Evolutionary conservation across 331 rosid species (phyloP), one percentile per base, ranked within the genome.

Genomic region (Malus hybrid): DNA sequence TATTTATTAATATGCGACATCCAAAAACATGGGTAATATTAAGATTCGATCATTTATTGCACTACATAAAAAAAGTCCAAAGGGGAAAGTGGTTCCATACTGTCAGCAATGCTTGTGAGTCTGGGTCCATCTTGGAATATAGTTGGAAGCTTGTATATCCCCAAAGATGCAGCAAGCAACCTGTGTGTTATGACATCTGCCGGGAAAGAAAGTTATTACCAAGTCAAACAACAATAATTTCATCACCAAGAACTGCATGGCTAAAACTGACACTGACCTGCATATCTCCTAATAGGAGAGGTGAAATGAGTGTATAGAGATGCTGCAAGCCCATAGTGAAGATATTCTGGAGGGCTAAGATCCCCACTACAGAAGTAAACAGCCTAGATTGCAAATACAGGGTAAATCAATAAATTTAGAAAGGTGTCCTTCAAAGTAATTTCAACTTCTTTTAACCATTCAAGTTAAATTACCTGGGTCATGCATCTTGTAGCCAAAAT

Each of bases 301-400:
- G 99, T 95, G 86, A 95, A 95, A 84, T 95, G 99, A 56, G 99
- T 95, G 84, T 95, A 95, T 8, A 95, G 64, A 76, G 90, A 86
- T 7, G 99, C 83, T 73, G 99, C 97, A 81, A 95, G 99, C 83
- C 99, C 99, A 74, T 92, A 95, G 82, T 95, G 99, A 76, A 83
- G 93, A 86, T 90, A 95, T 86, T 95, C 99, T 27, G 92, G 93
- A 65, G 89, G 97, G 77, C 89, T 92, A 67, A 95, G 97, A 78
- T 95, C 99, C 78, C 97, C 99, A 32, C 97, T 95, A 83, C 93
- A 90, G 83, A 92, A 92, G 87, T 95, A 95, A 80, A 95, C 97
- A 4, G 99, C 99, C 99, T 95, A 78, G 56, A 74, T 52, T 65
- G 71, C 70, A 63, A 73, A 63, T 13, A 59, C 56, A 67, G 63